Evolutionary conservation across 23 red algal genomes (phyloP).

Genomic region (Gracilariopsis chorda): DNA sequence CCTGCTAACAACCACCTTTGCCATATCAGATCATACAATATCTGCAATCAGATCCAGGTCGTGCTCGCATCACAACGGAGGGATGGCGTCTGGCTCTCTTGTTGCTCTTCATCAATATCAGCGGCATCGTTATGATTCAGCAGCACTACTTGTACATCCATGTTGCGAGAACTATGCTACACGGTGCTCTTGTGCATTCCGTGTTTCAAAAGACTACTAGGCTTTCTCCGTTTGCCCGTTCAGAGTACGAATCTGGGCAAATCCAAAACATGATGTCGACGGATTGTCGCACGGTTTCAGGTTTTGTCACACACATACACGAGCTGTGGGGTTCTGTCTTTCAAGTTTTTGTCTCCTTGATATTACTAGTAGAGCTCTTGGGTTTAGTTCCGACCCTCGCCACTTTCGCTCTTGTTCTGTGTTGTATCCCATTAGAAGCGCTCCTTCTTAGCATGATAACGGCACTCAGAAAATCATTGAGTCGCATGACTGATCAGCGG

Average conservation of each 20-base stretch:
- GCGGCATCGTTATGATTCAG: constrained; percentile 38
- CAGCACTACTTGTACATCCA: constrained; percentile 48
- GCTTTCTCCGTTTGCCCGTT: constrained; percentile 32
- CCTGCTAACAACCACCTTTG: neutral
- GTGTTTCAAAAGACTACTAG: constrained; percentile 54
- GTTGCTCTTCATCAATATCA: constrained; percentile 18
- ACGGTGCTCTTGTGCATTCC: constrained; percentile 21
- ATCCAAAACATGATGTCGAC: constrained; percentile 77
- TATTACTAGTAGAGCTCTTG: constrained; percentile 58
- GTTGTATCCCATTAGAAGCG: constrained; percentile 37
- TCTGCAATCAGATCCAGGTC: constrained; percentile 5
- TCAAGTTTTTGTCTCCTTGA: constrained; percentile 72
- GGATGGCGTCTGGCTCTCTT: constrained; percentile 31
- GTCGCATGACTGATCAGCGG: constrained; percentile 4
- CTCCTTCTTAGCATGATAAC: neutral
- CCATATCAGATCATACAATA: constrained; percentile 17
- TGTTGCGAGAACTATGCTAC: neutral
- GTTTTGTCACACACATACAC: constrained; percentile 13
- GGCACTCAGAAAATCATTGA: neutral
- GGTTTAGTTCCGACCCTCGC: constrained; percentile 67
- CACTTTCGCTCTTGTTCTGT: constrained; percentile 32
- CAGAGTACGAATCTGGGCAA: constrained; percentile 43
- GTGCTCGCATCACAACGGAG: too few species aligned
- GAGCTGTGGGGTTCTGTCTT: constrained; percentile 56
- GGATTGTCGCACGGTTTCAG: constrained; percentile 42